Conservation (phyloP, 768 basidiomycete genomes). For the Kwoniella sp. region DNA sequence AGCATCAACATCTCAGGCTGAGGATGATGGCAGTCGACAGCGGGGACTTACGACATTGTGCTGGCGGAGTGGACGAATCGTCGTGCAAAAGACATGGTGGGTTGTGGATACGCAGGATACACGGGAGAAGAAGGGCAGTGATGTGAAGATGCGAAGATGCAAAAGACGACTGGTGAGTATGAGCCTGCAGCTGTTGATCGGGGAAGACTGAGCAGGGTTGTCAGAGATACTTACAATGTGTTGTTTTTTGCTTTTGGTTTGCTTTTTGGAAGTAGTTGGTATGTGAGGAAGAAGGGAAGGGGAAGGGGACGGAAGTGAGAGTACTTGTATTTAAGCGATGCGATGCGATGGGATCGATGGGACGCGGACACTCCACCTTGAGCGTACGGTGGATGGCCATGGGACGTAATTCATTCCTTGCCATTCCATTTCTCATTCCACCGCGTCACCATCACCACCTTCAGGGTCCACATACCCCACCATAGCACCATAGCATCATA, state of each 20-base stretch:
- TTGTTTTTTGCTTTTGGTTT: conserved; percentile 17
- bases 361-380: not conserved
- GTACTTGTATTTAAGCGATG: not conserved
- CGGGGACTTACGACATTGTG: conserved; percentile 48
- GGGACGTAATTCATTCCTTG: not conserved
- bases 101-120: not conserved
- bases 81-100: conserved; percentile 48
- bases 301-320: not conserved
- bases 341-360: conserved; percentile 5
- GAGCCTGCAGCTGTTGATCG: conserved; percentile 23
- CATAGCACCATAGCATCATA: too few species aligned
- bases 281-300: conserved; percentile 5
- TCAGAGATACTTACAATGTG: conserved; percentile 24
- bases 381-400: conserved; percentile 5
- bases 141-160: conserved; percentile 4
- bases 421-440: not conserved
- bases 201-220: not conserved
- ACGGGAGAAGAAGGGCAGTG: not conserved
- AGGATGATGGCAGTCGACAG: not conserved
- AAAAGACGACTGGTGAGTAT: conserved; percentile 40
- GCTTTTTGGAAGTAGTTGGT: conserved; percentile 14
- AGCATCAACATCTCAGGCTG: not conserved
- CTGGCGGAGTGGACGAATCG: conserved; percentile 52
- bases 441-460: conserved; percentile 16
- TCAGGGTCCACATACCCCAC: not conserved